Percentiles rank a stretch among this genome's conserved stretches.
phyloP scores from a whole-genome alignment of 2,329 filamentous ascomycete species.

The Chaetoscypha palmicola region DNA sequence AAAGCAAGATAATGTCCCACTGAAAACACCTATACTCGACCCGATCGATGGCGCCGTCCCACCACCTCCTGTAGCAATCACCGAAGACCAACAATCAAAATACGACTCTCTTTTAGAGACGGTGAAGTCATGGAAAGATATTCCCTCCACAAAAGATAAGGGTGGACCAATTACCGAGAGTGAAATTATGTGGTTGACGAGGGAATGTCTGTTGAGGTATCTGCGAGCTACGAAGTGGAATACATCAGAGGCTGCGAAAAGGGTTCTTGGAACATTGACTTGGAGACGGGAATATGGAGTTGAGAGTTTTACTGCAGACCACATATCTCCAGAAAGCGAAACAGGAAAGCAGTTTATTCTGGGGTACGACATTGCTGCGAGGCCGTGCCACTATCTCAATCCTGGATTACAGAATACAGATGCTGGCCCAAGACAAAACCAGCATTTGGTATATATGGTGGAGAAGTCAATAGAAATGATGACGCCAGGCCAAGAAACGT shows the following conservation, averaged over 20 bases:
- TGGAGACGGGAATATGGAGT: slow-evolving; percentile 92
- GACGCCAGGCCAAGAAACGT: slow-evolving; percentile 76
- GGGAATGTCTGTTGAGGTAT: slow-evolving; percentile 87
- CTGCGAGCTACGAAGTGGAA: slow-evolving; percentile 91
- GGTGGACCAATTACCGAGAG: slow-evolving; percentile 63
- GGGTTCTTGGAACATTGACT: slow-evolving; percentile 71
- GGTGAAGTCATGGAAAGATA: slow-evolving; percentile 63
- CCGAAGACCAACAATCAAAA: slow-evolving; percentile 70
- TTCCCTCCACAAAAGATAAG: slow-evolving; percentile 54
- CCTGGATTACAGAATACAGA: slow-evolving; percentile 92
- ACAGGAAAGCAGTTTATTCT: slow-evolving; percentile 91
- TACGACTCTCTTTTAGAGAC: slow-evolving; percentile 69
- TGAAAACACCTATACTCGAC: slow-evolving; percentile 33
- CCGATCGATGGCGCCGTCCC: slow-evolving; percentile 19
- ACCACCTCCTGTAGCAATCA: slow-evolving; percentile 54
- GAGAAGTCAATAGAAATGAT: slow-evolving; percentile 85
- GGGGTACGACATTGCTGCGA: slow-evolving; percentile 76
- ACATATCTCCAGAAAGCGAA: slow-evolving; percentile 90
- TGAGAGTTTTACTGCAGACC: slow-evolving; percentile 66
- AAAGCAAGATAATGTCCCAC: slow-evolving; percentile 31
- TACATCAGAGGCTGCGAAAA: slow-evolving; percentile 64
- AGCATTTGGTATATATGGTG: slow-evolving; percentile 94
- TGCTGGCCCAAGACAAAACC: slow-evolving; percentile 73
- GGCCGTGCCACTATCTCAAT: slow-evolving; percentile 87
- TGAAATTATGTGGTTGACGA: slow-evolving; percentile 85